Base-by-base conservation (phyloP, 768 basidiomycete genomes). In the Suillus ampliporus region DNA sequence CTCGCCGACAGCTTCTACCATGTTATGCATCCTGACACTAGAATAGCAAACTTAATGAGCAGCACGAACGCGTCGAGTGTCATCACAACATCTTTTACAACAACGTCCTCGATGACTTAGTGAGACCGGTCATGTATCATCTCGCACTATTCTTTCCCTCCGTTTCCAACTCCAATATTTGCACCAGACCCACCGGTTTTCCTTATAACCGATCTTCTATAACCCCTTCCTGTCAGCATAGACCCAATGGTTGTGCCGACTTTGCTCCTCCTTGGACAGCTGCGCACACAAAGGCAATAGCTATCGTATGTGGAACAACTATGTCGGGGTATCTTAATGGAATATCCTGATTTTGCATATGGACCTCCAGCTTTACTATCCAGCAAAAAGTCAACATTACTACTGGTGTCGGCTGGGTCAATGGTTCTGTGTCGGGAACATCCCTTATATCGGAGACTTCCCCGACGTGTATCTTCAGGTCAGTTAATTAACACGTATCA, bases 401-500 rank as follows among this genome's bases (percentile, higher is more conserved):
- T 13, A 91, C 89, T 6, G 90, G 90, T 44, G 82, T 89, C 1
- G 76, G 76, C 10, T 76, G 76, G 76, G 62, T 71, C 69, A 76
- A 74, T 58, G 90, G 90, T 1, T 79, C 2, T 93, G 91, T 71
- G 89, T 92, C 14, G 91, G 86, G 15, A 91, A 91, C 68, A 90
- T 83, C 8, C 79, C 87, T 4, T 53, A 82, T 0, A 78, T 89
- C 17, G 80, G 72, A 14, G 69, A 72, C 11, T 92, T 84, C 75
- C 88, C 88, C 0, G 89, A 90, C 28, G 76, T 92, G 19, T 92
- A 90, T 72, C 82, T 93, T 23, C 86, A 92, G 76, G 87, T 85
- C 23, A 1, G 78, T 66, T 31, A 6, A 50, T 31, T 23, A 28
- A 11, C 11, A 13, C 19, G 37, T 26, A 19, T 53, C 10, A 28